Percentiles rank a stretch among this genome's conserved stretches.
Evolutionary conservation across 768 basidiomycete genomes (phyloP).

Genomic region (Mycena capillaripes): DNA sequence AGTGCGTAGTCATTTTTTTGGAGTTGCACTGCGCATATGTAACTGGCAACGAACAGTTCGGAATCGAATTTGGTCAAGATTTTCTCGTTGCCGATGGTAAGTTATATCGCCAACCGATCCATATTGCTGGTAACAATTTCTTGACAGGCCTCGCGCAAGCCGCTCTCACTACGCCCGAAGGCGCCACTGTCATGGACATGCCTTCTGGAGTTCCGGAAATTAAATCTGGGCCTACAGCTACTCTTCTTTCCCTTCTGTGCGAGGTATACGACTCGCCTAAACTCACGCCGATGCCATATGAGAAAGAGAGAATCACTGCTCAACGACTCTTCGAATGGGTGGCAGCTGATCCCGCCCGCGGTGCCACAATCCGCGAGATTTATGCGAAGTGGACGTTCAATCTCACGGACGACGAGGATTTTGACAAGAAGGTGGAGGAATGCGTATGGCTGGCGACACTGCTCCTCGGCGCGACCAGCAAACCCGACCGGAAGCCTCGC

Average conservation of each 20-base stretch:
- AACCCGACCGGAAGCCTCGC: conserved; percentile 60
- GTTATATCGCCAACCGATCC: too few species aligned
- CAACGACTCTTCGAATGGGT: background rate
- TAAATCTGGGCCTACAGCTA: background rate
- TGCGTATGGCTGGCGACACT: conserved; percentile 62
- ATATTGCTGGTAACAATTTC: background rate
- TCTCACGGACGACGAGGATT: conserved; percentile 33
- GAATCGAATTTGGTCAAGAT: conserved; percentile 25
- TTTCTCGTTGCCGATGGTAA: conserved; percentile 19
- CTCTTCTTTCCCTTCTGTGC: conserved; percentile 11
- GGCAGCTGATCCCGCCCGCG: background rate
- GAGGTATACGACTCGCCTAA: conserved; percentile 12
- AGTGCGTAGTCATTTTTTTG: background rate
- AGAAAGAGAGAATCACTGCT: background rate
- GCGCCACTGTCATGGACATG: background rate
- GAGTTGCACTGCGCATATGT: background rate
- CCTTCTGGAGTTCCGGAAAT: conserved; percentile 16
- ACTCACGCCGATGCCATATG: background rate
- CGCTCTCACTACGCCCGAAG: background rate
- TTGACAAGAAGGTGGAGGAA: conserved; percentile 63
- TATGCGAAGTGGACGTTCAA: conserved; percentile 24
- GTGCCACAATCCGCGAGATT: background rate
- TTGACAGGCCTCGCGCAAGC: conserved; percentile 11
- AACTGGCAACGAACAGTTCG: background rate
- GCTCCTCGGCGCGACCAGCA: conserved; percentile 62